Conservation (phyloP, 805 yeast genomes). For the Wilhelminamyces savonicus region DNA sequence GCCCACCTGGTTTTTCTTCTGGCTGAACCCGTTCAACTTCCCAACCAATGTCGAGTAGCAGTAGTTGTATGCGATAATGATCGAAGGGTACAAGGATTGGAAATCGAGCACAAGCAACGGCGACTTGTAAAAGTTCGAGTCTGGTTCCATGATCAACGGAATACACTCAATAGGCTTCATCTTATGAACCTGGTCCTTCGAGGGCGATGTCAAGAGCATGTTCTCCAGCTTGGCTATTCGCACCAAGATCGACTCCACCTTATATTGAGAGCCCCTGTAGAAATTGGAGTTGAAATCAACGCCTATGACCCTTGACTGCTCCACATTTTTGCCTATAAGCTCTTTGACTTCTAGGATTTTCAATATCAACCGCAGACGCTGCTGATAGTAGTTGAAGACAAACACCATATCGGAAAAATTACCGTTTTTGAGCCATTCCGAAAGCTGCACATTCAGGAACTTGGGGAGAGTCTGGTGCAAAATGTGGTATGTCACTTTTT, state of each 20-base stretch:
- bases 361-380: conserved; percentile 38
- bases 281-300: conserved; percentile 84
- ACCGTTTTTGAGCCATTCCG: conserved; percentile 23
- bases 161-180: conserved; percentile 84
- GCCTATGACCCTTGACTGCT: conserved; percentile 81
- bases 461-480: conserved; percentile 66
- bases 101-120: conserved; percentile 90
- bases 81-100: conserved; percentile 89
- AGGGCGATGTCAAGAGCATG: conserved; percentile 68
- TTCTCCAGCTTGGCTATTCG: conserved; percentile 76
- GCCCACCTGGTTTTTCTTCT: conserved; percentile 47
- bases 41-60: conserved; percentile 76
- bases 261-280: conserved; percentile 89
- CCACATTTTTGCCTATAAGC: conserved; percentile 62
- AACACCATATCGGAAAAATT: conserved; percentile 34
- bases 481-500: conserved; percentile 64
- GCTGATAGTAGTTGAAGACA: conserved; percentile 41
- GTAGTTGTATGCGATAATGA: conserved; percentile 98
- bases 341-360: conserved; percentile 56
- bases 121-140: conserved; percentile 74
- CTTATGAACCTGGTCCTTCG: conserved; percentile 69
- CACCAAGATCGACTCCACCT: conserved; percentile 79
- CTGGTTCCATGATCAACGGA: conserved; percentile 91
- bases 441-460: conserved; percentile 43
- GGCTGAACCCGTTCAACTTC: conserved; percentile 46